Evolutionary conservation across 495 filamentous ascomycete genomes (phyloP).

Genomic region (Penicillium samsonianum): DNA sequence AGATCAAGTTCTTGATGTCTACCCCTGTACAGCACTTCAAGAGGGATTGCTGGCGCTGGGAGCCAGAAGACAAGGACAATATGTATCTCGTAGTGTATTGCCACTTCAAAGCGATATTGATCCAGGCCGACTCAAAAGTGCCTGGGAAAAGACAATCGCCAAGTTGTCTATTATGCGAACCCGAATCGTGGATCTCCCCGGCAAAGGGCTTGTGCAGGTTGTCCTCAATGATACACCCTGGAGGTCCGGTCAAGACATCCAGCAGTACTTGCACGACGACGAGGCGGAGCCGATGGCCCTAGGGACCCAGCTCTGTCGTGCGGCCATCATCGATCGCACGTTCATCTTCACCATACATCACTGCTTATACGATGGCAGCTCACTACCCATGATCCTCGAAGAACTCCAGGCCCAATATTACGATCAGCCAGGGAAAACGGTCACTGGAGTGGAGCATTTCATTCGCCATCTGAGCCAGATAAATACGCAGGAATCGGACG

Average conservation of each 20-base stretch:
- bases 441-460: too few relatives aligned
- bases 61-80: background rate
- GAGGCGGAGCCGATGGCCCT: background rate
- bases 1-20: background rate
- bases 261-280: background rate
- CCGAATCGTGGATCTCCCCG: background rate
- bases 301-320: background rate
- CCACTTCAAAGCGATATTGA: background rate
- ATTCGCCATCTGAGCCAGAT: too few relatives aligned
- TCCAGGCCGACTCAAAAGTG: background rate
- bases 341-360: background rate
- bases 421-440: too few relatives aligned
- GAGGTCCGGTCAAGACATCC: background rate
- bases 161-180: background rate
- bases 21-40: background rate
- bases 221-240: background rate
- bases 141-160: background rate
- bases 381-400: background rate
- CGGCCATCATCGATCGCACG: background rate
- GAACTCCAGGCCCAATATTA: background rate
- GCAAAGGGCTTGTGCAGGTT: background rate
- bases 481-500: too few relatives aligned
- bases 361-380: background rate
- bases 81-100: background rate
- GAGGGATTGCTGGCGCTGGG: background rate